Percentiles rank a stretch among this genome's conserved stretches.
Evolutionary conservation across 208 protist genomes (phyloP).

Genomic region (Leishmania mexicana): DNA sequence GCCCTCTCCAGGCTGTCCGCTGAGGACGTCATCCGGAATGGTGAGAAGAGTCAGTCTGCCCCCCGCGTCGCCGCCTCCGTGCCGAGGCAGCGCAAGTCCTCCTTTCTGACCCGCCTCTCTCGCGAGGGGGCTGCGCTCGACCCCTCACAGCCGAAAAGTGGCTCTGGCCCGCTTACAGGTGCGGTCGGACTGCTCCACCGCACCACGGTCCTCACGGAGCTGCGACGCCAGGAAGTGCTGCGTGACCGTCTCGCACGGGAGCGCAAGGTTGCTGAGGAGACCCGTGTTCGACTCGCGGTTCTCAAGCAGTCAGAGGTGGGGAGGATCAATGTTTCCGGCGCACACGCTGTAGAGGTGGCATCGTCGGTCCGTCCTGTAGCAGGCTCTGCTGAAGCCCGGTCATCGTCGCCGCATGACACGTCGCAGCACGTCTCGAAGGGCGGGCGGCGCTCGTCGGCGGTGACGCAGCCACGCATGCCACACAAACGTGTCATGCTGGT

Average conservation of each 20-base stretch:
- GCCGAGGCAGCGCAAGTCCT: background rate
- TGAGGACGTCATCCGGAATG: background rate
- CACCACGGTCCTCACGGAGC: conserved; percentile 39
- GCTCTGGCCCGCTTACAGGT: background rate
- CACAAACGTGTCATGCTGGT: background rate
- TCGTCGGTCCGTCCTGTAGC: background rate
- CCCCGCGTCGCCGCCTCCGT: conserved; percentile 3
- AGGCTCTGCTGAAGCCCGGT: background rate
- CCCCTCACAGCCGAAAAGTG: background rate
- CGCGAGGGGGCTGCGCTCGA: background rate
- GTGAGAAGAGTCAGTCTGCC: background rate
- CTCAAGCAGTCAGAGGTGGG: background rate
- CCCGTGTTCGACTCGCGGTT: conserved; percentile 4
- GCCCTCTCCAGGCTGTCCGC: background rate
- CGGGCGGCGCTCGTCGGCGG: background rate
- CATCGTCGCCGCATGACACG: background rate
- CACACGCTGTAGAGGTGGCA: background rate
- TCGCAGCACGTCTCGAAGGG: background rate
- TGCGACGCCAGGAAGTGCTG: conserved; percentile 45
- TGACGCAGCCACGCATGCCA: background rate
- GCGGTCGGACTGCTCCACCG: conserved; percentile 5
- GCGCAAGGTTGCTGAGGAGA: conserved; percentile 34
- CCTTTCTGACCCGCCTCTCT: background rate
- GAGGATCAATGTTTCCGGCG: background rate
- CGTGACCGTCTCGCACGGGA: conserved; percentile 38